Conservation (phyloP, 176 grass and related monocot species). For the Zea mays region Zm-B73-REFERENCE-NAM-5.0 NC_050099.1:154489501-154490000, state of each 20-base stretch:
- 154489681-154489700: too few relatives aligned
- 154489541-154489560: too few relatives aligned
- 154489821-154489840: too few relatives aligned
- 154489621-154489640: constrained; percentile 61
- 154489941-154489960: constrained; percentile 87
- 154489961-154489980: constrained; percentile 76
- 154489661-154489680: constrained; percentile 91
- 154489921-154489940: constrained; percentile 97
- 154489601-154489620: constrained; percentile 26
- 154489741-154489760: too few relatives aligned
- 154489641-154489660: constrained; percentile 91
- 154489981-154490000: neutral
- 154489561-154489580: neutral
- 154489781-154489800: too few relatives aligned
- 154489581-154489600: constrained; percentile 25
- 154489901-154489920: constrained; percentile 86
- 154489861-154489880: neutral
- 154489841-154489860: constrained; percentile 28
- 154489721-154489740: too few relatives aligned
- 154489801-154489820: too few relatives aligned
- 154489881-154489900: constrained; percentile 88
- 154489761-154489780: too few relatives aligned
- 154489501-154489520: too few relatives aligned
- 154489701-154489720: too few relatives aligned
- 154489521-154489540: too few relatives aligned